phyloP scores from a whole-genome alignment of 768 basidiomycete species.

The Termitomyces sp. region DNA sequence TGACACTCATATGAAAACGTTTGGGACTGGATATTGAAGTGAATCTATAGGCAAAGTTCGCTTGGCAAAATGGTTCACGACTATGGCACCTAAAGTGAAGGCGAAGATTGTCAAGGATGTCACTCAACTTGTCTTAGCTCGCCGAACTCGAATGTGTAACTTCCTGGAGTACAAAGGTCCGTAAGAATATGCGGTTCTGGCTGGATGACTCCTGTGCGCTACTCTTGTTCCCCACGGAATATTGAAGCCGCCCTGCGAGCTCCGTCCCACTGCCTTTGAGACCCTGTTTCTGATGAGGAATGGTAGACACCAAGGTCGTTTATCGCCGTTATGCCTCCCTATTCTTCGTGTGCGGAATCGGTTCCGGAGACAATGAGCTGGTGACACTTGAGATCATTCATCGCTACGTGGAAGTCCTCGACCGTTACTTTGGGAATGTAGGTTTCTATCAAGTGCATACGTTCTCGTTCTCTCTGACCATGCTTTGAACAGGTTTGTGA shows the following conservation, averaged over 20 bases:
- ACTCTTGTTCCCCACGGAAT: not conserved
- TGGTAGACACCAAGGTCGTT: constrained; percentile 77
- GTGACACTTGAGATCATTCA: constrained; percentile 91
- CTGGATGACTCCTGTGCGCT: not conserved
- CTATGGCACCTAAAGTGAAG: constrained; percentile 86
- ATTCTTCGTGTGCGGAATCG: constrained; percentile 91
- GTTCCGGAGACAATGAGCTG: constrained; percentile 85
- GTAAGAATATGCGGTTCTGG: constrained; percentile 14
- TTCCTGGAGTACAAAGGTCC: constrained; percentile 98
- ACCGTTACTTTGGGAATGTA: constrained; percentile 89
- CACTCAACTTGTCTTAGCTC: constrained; percentile 92
- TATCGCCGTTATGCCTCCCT: constrained; percentile 95
- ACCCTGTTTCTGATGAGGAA: constrained; percentile 26
- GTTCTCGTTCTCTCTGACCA: constrained; percentile 5
- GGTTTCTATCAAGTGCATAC: constrained; percentile 23
- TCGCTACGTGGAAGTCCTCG: constrained; percentile 90
- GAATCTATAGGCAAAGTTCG: constrained; percentile 80
- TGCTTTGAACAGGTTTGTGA: constrained; percentile 73
- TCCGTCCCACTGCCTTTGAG: not conserved
- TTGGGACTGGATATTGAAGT: constrained; percentile 3
- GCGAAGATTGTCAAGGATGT: constrained; percentile 99
- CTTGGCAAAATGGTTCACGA: constrained; percentile 97
- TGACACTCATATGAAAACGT: constrained; percentile 12
- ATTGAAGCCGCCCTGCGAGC: not conserved
- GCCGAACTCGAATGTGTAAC: constrained; percentile 97